These are phyloP conservation scores for Aegle marmelos DNA, from an alignment of 345 rosid genomes.

Conservation along the genomic window DNA sequence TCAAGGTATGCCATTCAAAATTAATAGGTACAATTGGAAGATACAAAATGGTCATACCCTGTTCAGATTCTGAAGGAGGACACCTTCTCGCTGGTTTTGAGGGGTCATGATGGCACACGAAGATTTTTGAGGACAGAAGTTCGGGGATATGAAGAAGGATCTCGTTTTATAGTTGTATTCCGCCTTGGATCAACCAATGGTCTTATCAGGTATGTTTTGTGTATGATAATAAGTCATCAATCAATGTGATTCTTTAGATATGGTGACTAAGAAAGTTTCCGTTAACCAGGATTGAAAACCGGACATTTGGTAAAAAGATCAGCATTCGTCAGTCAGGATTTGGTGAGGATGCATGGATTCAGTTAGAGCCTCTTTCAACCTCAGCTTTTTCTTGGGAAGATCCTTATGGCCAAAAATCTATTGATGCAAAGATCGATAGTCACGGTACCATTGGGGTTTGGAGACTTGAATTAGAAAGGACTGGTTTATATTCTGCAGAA, in stretches of 20 bases:
- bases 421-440: slow-evolving; percentile 65
- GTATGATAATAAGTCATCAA: not conserved
- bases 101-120: slow-evolving; percentile 49
- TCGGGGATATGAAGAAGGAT: slow-evolving; percentile 98
- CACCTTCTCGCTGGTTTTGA: slow-evolving; percentile 77
- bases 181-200: slow-evolving; percentile 79
- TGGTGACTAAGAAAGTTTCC: slow-evolving; percentile 11
- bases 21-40: slow-evolving; percentile 68
- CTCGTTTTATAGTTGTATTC: slow-evolving; percentile 88
- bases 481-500: slow-evolving; percentile 42
- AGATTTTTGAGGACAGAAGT: slow-evolving; percentile 70
- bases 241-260: not conserved
- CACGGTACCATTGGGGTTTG: slow-evolving; percentile 35
- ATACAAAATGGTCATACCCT: slow-evolving; percentile 93
- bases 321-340: slow-evolving; percentile 90
- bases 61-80: slow-evolving; percentile 81
- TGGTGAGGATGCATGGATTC: slow-evolving; percentile 72
- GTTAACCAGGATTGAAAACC: slow-evolving; percentile 80
- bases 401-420: slow-evolving; percentile 81
- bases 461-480: slow-evolving; percentile 64
- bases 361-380: slow-evolving; percentile 67
- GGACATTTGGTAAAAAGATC: slow-evolving; percentile 52
- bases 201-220: slow-evolving; percentile 69
- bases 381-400: slow-evolving; percentile 87
- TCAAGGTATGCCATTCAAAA: slow-evolving; percentile 8